Base-by-base conservation (phyloP, 139 green algal genomes). In the Coelastrella sp. region DNA sequence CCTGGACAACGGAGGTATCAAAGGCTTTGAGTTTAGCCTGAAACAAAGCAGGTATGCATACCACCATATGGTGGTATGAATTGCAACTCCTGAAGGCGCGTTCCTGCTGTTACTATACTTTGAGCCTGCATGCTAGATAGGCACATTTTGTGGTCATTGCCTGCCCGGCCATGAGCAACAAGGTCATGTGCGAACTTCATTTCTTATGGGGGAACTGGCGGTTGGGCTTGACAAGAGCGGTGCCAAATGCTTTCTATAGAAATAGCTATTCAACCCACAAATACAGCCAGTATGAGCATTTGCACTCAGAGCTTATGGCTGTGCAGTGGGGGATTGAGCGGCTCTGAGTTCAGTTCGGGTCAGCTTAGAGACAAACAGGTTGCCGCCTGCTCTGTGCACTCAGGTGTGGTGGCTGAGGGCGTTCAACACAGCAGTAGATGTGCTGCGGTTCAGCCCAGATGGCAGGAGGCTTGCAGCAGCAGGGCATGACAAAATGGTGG, bases 1-100 rank as follows among this genome's bases (percentile, higher is more conserved):
- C 0, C 73, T 92, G 87, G 17, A 47, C 83, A 89, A 86, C 32
- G 94, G 94, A 3, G 94, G 94, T 20, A 85, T 96, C 88, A 94
- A 96, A 85, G 91, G 93, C 32, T 89, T 93, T 8, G 92, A 92
- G 64, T 95, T 95, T 71, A 80, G 92, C 80, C 92, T 5, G 59
- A 89, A 2, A 90, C 92, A 14, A 71, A 7, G 3, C 76, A 92
- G 89, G 86, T 93, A 58, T 47, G 32, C 32, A 47, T 47, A 47
- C 32, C 32, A 47, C 32, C 32, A 47, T 47, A 47, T 47, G 32
- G 32, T 47, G 32, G 32, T 47, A 47, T 47, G 32, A 47, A 47
- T 47, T 47, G 32, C 32, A 47, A 47, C 32, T 47, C 32, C 32
- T 47, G 32, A 71, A 10, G 10, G 11, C 6, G 75, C 23, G 13